A percentile compares a stretch with the other conserved stretches of the same genome.
Evolutionary conservation across 345 rosid species (phyloP).

Genomic region (Firmiana major): DNA sequence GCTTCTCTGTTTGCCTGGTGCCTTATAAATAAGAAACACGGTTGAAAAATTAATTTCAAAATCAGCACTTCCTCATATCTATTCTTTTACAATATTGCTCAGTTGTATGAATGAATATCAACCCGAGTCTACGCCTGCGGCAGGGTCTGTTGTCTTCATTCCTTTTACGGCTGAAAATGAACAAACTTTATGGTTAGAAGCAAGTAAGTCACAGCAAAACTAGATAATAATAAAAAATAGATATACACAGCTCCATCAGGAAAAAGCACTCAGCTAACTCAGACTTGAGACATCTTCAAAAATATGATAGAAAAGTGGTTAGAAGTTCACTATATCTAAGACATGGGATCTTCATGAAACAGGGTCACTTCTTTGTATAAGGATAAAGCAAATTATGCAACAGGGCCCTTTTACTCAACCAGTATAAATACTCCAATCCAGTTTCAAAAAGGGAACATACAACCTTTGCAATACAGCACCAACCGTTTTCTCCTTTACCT

Average conservation of each 20-base stretch:
- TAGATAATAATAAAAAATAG: neutral
- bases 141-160: neutral
- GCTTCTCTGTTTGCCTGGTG: slow-evolving; percentile 15
- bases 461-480: neutral
- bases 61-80: neutral
- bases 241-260: neutral
- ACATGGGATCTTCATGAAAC: neutral
- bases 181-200: neutral
- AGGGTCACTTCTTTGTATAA: neutral
- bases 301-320: neutral
- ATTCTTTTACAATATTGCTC: neutral
- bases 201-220: neutral
- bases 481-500: neutral
- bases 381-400: neutral
- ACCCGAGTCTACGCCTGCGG: neutral
- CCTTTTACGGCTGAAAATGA: neutral
- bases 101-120: neutral
- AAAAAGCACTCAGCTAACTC: neutral
- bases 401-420: neutral
- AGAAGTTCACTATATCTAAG: neutral
- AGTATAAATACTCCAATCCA: neutral
- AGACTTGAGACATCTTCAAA: neutral
- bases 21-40: slow-evolving; percentile 12
- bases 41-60: neutral
- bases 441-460: neutral